Evolutionary conservation across 2,329 filamentous ascomycete genomes (phyloP).

Genomic region (Xylaria sp.): DNA sequence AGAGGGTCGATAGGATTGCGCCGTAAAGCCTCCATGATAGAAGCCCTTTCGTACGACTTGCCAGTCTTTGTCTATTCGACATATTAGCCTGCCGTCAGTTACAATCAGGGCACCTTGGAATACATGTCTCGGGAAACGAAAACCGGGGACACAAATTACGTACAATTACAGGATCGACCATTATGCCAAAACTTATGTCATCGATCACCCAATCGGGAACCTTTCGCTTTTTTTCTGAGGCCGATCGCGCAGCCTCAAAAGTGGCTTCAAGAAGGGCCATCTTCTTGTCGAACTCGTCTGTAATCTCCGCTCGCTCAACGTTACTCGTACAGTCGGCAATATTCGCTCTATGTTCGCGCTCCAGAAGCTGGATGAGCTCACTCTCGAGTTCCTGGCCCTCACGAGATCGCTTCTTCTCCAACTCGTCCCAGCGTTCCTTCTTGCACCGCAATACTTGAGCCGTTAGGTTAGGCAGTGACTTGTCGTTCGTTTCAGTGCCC

Average conservation of each 20-base stretch:
- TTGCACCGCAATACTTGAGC: conserved; percentile 81
- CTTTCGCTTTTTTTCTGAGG: conserved; percentile 60
- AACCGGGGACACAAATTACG: conserved; percentile 40
- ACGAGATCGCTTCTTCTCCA: conserved; percentile 70
- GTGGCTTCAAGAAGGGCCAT: conserved; percentile 55
- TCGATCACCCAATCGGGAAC: conserved; percentile 83
- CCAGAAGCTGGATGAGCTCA: conserved; percentile 66
- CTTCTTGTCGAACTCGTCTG: conserved; percentile 60
- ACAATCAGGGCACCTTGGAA: too few relatives aligned
- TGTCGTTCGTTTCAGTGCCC: conserved; percentile 70
- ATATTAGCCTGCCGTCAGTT: background rate
- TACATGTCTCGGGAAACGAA: too few relatives aligned
- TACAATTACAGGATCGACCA: conserved; percentile 75
- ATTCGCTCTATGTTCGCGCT: conserved; percentile 56
- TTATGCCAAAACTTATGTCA: conserved; percentile 77
- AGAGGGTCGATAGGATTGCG: conserved; percentile 81
- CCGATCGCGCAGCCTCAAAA: conserved; percentile 62
- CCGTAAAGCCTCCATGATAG: conserved; percentile 86
- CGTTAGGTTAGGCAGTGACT: conserved; percentile 76
- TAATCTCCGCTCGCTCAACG: conserved; percentile 59
- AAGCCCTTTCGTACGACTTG: conserved; percentile 87
- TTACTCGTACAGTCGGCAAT: conserved; percentile 42
- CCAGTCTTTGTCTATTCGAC: conserved; percentile 77
- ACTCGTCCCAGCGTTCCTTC: conserved; percentile 84
- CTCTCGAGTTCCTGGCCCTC: conserved; percentile 67